These are phyloP conservation scores for Fusarium odoratissimum DNA, from an alignment of 2,329 filamentous ascomycete genomes.

Conservation along the genomic window DNA sequence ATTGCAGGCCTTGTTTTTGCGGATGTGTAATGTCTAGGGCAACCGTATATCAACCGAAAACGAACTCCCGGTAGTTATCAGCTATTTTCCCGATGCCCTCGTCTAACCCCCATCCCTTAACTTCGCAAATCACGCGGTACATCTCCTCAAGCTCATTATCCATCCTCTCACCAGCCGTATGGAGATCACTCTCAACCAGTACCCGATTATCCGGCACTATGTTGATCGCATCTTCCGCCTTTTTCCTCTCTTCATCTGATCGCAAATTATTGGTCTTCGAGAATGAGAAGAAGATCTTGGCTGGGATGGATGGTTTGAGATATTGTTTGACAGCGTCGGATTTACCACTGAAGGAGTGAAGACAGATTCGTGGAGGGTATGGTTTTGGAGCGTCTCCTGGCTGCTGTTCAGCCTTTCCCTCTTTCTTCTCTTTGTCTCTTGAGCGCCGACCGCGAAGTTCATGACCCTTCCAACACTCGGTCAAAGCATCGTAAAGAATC, in stretches of 20 bases:
- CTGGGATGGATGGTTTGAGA: constrained; percentile 75
- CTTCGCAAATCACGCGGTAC: constrained; percentile 74
- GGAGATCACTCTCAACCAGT: constrained; percentile 87
- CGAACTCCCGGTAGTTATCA: constrained; percentile 79
- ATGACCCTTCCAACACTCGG: constrained; percentile 71
- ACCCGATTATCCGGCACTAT: constrained; percentile 79
- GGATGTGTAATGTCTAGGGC: rapidly evolving
- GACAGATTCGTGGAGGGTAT: constrained; percentile 85
- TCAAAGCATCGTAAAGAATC: constrained; percentile 70
- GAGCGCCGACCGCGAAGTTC: constrained; percentile 68
- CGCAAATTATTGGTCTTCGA: constrained; percentile 82
- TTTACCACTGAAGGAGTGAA: constrained; percentile 89
- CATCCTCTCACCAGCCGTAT: constrained; percentile 82
- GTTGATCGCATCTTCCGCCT: constrained; percentile 72
- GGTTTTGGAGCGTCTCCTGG: no score
- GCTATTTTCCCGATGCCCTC: constrained; percentile 75
- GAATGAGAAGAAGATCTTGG: constrained; percentile 86
- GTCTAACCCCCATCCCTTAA: constrained; percentile 79
- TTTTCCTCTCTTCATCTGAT: constrained; percentile 56
- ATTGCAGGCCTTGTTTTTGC: not conserved
- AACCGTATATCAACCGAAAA: constrained; percentile 63
- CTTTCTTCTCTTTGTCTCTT: constrained; percentile 40
- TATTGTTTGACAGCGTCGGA: constrained; percentile 81
- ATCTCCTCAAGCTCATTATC: constrained; percentile 79
- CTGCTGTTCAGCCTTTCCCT: not conserved